Conservation (phyloP, 768 basidiomycete genomes). For the button mushroom (Agaricus bisporus) region DNA sequence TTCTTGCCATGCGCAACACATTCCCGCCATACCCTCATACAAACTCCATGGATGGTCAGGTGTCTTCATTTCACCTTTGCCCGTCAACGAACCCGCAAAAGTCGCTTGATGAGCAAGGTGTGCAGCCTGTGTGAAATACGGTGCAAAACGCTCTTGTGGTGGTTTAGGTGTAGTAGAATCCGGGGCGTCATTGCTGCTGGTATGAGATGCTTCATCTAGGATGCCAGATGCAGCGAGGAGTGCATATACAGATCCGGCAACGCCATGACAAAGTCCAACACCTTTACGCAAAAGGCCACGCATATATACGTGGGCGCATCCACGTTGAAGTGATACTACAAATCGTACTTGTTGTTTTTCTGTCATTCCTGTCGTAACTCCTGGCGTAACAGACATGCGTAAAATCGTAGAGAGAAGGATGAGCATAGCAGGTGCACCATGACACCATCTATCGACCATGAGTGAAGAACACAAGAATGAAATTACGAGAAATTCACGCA, state of each 20-base stretch:
- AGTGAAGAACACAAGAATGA: no score
- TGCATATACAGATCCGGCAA: conserved; percentile 47
- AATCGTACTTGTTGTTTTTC: conserved; percentile 21
- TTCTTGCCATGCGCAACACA: conserved; percentile 53
- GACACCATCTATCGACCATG: conserved; percentile 49
- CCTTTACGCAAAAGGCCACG: conserved; percentile 50
- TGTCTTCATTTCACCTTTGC: conserved; percentile 32
- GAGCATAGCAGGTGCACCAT: conserved; percentile 48
- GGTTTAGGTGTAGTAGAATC: not conserved
- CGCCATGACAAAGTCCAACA: conserved; percentile 55
- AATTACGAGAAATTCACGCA: conserved; percentile 24
- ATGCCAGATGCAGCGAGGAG: conserved; percentile 42
- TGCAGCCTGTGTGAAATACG: conserved; percentile 33
- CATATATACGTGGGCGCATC: conserved; percentile 37
- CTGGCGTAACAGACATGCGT: conserved; percentile 19
- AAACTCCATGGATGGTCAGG: conserved; percentile 52
- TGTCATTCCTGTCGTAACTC: conserved; percentile 17
- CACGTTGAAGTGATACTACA: conserved; percentile 28
- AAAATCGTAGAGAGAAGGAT: conserved; percentile 41
- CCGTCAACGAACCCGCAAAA: conserved; percentile 24
- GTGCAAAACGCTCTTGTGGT: conserved; percentile 1
- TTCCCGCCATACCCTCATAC: conserved; percentile 53
- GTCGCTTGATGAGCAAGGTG: conserved; percentile 44
- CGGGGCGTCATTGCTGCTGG: not conserved
- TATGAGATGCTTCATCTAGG: conserved; percentile 24